Base-by-base conservation (phyloP, 2,329 filamentous ascomycete genomes). In the Purpureocillium takamizusanense region DNA sequence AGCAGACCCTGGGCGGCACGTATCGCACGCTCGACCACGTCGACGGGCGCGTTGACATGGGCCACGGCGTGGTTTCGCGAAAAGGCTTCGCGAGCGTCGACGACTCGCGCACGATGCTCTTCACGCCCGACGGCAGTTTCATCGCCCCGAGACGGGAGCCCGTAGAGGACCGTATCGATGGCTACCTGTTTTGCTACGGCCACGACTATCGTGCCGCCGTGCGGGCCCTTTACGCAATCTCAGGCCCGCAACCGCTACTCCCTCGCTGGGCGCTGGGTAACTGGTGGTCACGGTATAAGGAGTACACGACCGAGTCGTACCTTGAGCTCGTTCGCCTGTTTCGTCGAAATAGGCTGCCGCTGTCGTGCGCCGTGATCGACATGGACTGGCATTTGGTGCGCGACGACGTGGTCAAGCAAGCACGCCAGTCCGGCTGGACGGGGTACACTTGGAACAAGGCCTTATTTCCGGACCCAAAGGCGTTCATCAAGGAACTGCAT, bases 361-460 rank as follows among this genome's bases (percentile, higher is more conserved):
- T 81, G 29, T 72, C 67, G 5, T 74, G 79, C 6, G 75, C 69
- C 2, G 74, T 81, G 1, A 54, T 81, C 4, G 78, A 82, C 48
- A 81, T 81, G 76, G 78, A 81, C 51, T 81, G 77, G 78, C 78
- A 81, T 54, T 52, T 70, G 32, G 74, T 78, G 1, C 51, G 65
- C 2, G 67, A 69, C 10, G 55, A 65, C 7, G 53, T 52, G n/a
- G 60, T 66, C n/a, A 56, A 53, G 10, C 54, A 61, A 38, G 65
- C 65, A n/a, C 74, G 74, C 14, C 77, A 72, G 70, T 78, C 73
- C 0, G 48, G 57, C 0, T 61, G 38, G 44, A 47, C 45, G 3
- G 45, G 45, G 2, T 45, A 43, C 27, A 43, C 37, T 7, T 43
- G 43, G 45, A 45, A 45, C 18, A 34, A 18, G 12, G 15, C 36